phyloP scores from a whole-genome alignment of 1,284 basidiomycete genomes.

The Puccinia sorghi region DNA sequence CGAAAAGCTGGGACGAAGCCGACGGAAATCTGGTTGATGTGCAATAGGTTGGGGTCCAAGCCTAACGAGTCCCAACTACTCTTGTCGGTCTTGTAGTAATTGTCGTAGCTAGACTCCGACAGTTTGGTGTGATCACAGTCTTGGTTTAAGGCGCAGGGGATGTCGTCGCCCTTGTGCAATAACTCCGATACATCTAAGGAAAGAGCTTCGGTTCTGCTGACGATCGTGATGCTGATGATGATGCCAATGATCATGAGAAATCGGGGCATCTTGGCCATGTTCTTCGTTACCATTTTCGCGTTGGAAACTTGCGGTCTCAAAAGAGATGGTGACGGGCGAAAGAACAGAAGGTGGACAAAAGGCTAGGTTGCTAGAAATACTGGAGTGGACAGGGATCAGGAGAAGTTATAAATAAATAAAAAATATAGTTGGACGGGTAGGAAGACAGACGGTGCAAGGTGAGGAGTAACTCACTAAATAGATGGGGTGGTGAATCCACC shows the following conservation, averaged over 20 bases:
- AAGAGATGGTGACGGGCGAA: background rate
- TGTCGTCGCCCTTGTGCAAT: background rate
- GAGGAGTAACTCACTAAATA: background rate
- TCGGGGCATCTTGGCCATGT: background rate
- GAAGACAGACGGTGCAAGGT: background rate
- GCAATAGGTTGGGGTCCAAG: conserved; percentile 6
- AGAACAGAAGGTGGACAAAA: background rate
- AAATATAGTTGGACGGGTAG: background rate
- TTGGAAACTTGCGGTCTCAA: background rate
- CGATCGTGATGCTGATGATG: background rate
- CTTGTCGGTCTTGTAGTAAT: conserved; percentile 15
- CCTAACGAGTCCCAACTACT: background rate
- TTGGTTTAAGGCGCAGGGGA: background rate
- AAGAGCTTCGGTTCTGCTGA: background rate
- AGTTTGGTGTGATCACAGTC: background rate
- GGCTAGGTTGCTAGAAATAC: background rate
- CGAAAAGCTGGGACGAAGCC: conserved; percentile 34
- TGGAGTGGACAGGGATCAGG: background rate
- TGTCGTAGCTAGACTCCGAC: background rate
- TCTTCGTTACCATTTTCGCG: background rate
- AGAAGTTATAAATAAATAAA: background rate
- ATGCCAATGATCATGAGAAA: background rate
- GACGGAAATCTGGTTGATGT: conserved; percentile 34
- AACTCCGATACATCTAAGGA: background rate
- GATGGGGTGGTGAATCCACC: conserved; percentile 1